Percentiles rank a stretch among this genome's conserved stretches.
phyloP scores from a whole-genome alignment of 2,329 filamentous ascomycete species.

The Pseudogymnoascus sp. region DNA sequence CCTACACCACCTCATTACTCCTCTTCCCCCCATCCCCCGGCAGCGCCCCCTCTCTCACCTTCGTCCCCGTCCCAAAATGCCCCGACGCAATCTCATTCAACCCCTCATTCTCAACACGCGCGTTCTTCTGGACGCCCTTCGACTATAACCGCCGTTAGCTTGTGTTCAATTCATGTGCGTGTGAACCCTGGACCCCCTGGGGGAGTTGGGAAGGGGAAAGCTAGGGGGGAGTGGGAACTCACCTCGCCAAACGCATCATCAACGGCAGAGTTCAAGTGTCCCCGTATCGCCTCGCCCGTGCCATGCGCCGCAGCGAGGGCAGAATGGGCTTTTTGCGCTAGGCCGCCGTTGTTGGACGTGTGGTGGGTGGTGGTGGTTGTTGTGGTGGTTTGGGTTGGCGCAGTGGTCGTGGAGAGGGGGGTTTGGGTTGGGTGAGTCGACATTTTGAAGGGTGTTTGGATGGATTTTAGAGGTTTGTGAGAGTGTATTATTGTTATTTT shows the following conservation, averaged over 20 bases:
- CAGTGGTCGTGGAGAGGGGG: background rate
- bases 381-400: background rate
- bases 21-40: conserved; percentile 15
- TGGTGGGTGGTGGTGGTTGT: background rate
- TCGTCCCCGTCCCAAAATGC: conserved; percentile 16
- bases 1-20: background rate
- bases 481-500: background rate
- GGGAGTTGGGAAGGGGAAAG: background rate
- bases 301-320: conserved; percentile 17
- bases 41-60: conserved; percentile 20
- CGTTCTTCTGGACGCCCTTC: conserved; percentile 18
- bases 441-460: background rate
- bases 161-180: background rate
- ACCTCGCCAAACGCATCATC: conserved; percentile 17
- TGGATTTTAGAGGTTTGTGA: background rate
- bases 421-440: background rate
- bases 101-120: conserved; percentile 16
- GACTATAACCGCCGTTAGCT: conserved; percentile 1
- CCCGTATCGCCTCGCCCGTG: conserved; percentile 17
- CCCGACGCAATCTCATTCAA: conserved; percentile 18
- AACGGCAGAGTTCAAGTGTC: conserved; percentile 17
- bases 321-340: background rate
- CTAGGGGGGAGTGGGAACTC: background rate
- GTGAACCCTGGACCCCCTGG: background rate
- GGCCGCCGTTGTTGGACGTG: background rate